Evolutionary conservation across 805 yeast species (phyloP).

Genomic region (Suhomyces tanzawaensis): DNA sequence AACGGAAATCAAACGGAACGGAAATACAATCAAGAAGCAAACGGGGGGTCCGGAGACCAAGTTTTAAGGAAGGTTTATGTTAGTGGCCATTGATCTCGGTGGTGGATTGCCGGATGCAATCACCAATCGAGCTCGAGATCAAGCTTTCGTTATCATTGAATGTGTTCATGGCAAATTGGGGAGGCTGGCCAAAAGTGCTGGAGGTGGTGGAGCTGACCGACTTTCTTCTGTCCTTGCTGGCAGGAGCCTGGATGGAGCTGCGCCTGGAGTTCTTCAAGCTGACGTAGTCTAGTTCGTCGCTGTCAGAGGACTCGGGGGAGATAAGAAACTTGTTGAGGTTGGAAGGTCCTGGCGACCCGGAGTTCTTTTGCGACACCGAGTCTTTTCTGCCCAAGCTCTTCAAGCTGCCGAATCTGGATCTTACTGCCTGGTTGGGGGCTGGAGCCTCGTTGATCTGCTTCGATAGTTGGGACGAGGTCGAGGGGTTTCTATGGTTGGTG

Average conservation of each 20-base stretch:
- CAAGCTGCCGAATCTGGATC: constrained; percentile 4
- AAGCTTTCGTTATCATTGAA: constrained; percentile 35
- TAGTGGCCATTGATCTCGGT: constrained; percentile 35
- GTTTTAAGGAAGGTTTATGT: not conserved
- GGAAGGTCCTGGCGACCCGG: not conserved
- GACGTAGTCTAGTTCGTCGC: constrained; percentile 5
- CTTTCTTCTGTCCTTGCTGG: constrained; percentile 8
- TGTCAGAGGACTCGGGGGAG: constrained; percentile 26
- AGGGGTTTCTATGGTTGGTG: constrained; percentile 9
- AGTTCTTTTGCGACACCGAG: not conserved
- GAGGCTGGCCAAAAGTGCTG: constrained; percentile 7
- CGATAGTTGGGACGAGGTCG: constrained; percentile 21
- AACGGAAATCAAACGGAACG: not conserved
- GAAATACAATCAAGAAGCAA: not conserved
- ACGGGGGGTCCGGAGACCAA: too few species aligned
- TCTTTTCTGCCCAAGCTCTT: constrained; percentile 2
- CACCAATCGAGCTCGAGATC: constrained; percentile 37
- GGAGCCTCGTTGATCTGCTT: constrained; percentile 16
- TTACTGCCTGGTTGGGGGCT: not conserved
- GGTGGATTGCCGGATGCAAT: constrained; percentile 38
- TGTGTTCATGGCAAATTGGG: not conserved
- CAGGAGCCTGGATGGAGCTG: not conserved
- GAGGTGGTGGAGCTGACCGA: constrained; percentile 15
- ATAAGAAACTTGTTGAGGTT: constrained; percentile 10
- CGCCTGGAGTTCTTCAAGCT: constrained; percentile 3